A percentile compares a stretch with the other conserved stretches of the same genome.
Conservation (phyloP, 257 asterid species). For the Lithospermum erythrorhizon region DNA sequence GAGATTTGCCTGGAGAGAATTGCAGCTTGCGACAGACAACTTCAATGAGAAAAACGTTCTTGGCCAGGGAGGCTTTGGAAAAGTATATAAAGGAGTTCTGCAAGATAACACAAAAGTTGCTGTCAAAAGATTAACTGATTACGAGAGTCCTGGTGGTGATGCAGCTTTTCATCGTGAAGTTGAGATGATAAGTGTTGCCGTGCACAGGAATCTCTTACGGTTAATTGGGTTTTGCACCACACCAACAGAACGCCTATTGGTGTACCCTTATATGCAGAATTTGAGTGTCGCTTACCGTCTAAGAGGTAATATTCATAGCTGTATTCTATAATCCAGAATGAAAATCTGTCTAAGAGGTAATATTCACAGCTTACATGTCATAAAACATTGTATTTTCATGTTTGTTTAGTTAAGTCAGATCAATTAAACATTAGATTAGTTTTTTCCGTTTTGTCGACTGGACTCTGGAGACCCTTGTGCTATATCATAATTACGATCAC, state of each 20-base stretch:
- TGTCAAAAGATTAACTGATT: slow-evolving; percentile 80
- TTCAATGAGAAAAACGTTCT: slow-evolving; percentile 81
- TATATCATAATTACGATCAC: too few species aligned
- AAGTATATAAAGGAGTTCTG: slow-evolving; percentile 21
- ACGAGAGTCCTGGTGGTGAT: slow-evolving; percentile 92
- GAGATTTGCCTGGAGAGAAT: slow-evolving; percentile 89
- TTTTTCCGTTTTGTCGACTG: too few species aligned
- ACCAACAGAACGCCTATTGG: slow-evolving; percentile 80
- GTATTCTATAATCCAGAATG: not conserved
- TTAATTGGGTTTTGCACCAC: slow-evolving; percentile 95
- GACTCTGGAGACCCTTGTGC: too few species aligned
- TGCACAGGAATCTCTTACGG: slow-evolving; percentile 75
- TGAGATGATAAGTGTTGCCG: slow-evolving; percentile 98
- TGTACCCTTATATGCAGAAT: slow-evolving; percentile 91
- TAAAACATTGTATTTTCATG: too few species aligned
- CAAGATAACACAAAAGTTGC: slow-evolving; percentile 76
- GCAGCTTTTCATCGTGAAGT: slow-evolving; percentile 93
- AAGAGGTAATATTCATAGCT: slow-evolving; percentile 44
- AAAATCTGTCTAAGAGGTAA: too few species aligned
- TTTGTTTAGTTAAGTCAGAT: too few species aligned
- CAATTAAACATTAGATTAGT: too few species aligned
- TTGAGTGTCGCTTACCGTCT: slow-evolving; percentile 87
- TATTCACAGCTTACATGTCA: too few species aligned
- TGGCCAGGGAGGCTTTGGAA: slow-evolving; percentile 98
- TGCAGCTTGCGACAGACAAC: slow-evolving; percentile 81